A percentile compares a stretch with the other conserved stretches of the same genome.
These are phyloP conservation scores for Diaporthe caulivora DNA, from an alignment of 2,329 filamentous ascomycete species.

Conservation along the genomic window DNA sequence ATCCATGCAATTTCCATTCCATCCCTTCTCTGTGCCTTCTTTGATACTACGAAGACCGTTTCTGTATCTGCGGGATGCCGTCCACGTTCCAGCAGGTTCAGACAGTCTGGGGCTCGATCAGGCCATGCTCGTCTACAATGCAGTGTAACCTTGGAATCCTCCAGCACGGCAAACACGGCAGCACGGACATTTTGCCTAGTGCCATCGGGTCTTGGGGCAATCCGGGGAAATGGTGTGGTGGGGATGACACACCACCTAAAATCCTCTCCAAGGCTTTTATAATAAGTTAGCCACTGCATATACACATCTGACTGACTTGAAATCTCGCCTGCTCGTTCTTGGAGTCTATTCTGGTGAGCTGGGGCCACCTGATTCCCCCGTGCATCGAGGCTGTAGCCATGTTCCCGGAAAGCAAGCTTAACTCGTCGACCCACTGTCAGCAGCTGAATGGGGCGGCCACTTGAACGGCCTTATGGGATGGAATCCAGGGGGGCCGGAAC, in stretches of 20 bases:
- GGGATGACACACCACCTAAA: neutral
- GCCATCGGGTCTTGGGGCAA: neutral
- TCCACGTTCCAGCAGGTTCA: neutral
- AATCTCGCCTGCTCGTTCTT: neutral
- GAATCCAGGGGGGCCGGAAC: neutral
- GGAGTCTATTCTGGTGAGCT: neutral
- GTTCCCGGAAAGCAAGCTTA: neutral
- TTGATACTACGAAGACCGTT: neutral
- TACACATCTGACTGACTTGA: neutral
- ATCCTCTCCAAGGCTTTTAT: too few species aligned
- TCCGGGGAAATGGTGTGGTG: slow-evolving; percentile 14
- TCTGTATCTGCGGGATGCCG: neutral
- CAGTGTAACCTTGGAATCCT: neutral
- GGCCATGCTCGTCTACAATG: neutral
- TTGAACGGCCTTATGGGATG: neutral
- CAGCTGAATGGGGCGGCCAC: neutral
- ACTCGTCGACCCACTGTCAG: neutral
- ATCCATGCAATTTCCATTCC: neutral
- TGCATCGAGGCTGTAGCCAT: neutral
- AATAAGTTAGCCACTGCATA: neutral
- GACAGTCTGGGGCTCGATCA: neutral
- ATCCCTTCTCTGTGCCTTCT: neutral
- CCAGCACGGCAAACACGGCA: neutral
- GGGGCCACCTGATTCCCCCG: too few species aligned
- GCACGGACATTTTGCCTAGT: neutral